Base-by-base conservation (phyloP, 108 stramenopile species). In the Cylindrotheca fusiformis region DNA sequence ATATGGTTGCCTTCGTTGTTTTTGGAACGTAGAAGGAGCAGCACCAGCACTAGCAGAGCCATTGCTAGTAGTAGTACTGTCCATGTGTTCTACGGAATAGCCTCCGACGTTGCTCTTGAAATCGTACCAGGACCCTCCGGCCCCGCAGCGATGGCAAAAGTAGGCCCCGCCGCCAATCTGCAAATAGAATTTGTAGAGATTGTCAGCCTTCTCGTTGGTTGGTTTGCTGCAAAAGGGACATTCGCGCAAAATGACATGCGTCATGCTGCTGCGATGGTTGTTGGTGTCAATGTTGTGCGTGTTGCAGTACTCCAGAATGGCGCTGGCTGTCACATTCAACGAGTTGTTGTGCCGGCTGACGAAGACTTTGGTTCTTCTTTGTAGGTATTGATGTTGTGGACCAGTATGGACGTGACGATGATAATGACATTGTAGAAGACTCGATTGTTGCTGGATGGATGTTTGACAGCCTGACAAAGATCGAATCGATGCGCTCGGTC, bases 71-170 rank as follows among this genome's bases (percentile, higher is more conserved):
- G 10, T 14, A 41, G 36, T 14, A 41, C 36, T 14, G 10, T 10
- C 14, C 36, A 41, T 41, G 36, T 6, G 6, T 6, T 41, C 36
- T 10, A 41, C 14, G 10, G 36, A 41, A 46, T 52, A 49, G 27
- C 67, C 84, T 24, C 88, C 86, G 22, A 93, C 41, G 1, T 68
- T 57, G n/a, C 72, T 71, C 74, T 93, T 95, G 53, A 95, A 94
- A 68, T 96, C 95, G 60, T 81, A 96, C 96, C 96, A 97, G 32
- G 77, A 80, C 0, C 96, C 96, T 6, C 84, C 78, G 41, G 77
- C 63, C 0, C 92, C 93, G 66, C 96, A 97, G 23, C 96, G 83
- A 77, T 95, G 95, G 75, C 96, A 97, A 67, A 91, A 95, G 64
- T 85, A 97, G 1, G 93, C 91, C n/a, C 95, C 96, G 12, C 77